These are phyloP conservation scores for Hordeum pubiflorum DNA, from an alignment of 202 grass and related monocot genomes.

Conservation along the genomic window DNA sequence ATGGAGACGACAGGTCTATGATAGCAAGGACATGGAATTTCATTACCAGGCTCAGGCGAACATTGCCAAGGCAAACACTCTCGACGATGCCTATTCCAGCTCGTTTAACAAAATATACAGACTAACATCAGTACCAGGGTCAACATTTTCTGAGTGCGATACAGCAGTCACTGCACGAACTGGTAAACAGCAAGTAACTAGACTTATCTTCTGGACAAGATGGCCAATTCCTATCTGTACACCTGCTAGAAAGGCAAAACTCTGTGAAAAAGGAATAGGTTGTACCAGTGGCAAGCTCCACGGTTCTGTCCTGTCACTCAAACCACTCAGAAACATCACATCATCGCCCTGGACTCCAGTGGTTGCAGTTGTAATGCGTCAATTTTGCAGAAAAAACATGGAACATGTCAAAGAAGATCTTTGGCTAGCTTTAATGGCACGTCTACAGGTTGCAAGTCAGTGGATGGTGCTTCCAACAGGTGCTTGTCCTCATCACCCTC, in stretches of 20 bases:
- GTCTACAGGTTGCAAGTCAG: constrained; percentile 39
- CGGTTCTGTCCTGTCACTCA: background rate
- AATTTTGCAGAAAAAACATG: background rate
- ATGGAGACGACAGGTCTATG: background rate
- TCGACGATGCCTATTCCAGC: background rate
- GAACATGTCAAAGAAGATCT: constrained; percentile 50
- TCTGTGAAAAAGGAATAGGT: background rate
- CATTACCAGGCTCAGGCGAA: background rate
- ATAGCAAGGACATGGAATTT: background rate
- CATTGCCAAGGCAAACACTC: constrained; percentile 3
- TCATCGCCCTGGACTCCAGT: constrained; percentile 2
- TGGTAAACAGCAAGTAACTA: background rate
- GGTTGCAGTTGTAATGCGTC: constrained; percentile 9
- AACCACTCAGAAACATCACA: constrained; percentile 26
- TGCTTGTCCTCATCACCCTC: constrained; percentile 40
- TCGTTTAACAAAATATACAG: background rate
- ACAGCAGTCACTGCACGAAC: background rate
- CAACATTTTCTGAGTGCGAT: background rate
- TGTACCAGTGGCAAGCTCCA: constrained; percentile 26
- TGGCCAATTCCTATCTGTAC: constrained; percentile 20
- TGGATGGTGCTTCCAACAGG: constrained; percentile 35
- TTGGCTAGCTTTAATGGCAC: constrained; percentile 52
- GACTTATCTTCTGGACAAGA: constrained; percentile 4
- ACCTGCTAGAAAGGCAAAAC: background rate
- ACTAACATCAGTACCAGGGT: background rate